Percentiles rank a stretch among this genome's conserved stretches.
These are phyloP conservation scores for Candida suzukii DNA, from an alignment of 805 yeast species.

Conservation along the genomic window DNA sequence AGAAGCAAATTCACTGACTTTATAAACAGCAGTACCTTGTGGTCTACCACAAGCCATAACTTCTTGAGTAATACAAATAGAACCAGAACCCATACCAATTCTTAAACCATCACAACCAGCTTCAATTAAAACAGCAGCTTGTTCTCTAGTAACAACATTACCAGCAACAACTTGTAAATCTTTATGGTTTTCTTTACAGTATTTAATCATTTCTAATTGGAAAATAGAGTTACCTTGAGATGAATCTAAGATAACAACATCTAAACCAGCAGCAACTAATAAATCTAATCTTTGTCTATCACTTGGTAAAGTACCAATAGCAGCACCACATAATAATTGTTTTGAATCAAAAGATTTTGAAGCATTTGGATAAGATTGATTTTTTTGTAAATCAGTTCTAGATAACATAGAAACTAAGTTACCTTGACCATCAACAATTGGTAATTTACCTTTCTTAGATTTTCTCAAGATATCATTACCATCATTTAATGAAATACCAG, in stretches of 20 bases:
- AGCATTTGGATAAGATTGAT: slow-evolving; percentile 87
- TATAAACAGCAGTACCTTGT: slow-evolving; percentile 97
- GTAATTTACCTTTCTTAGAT: slow-evolving; percentile 96
- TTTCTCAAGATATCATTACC: slow-evolving; percentile 88
- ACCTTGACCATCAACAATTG: slow-evolving; percentile 75
- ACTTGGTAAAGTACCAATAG: slow-evolving; percentile 88
- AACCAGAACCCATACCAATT: slow-evolving; percentile 99
- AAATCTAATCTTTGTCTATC: slow-evolving; percentile 79
- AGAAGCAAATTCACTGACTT: slow-evolving; percentile 88
- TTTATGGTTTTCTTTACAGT: slow-evolving; percentile 78
- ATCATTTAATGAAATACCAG: slow-evolving; percentile 74
- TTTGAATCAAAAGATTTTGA: slow-evolving; percentile 89
- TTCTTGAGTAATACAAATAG: slow-evolving; percentile 98
- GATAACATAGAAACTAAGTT: slow-evolving; percentile 83
- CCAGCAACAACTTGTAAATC: slow-evolving; percentile 90
- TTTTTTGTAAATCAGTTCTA: slow-evolving; percentile 95
- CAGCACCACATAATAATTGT: slow-evolving; percentile 98
- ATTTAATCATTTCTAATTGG: slow-evolving; percentile 90
- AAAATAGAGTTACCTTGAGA: slow-evolving; percentile 95
- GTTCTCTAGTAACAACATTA: slow-evolving; percentile 98
- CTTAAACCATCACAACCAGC: slow-evolving; percentile 98
- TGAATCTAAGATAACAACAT: slow-evolving; percentile 91
- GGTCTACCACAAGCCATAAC: slow-evolving; percentile 99
- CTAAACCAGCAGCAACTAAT: slow-evolving; percentile 94
- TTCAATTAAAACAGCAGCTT: slow-evolving; percentile 89